Percentiles rank a stretch among this genome's conserved stretches.
Evolutionary conservation across 352 stramenopile genomes (phyloP).

Genomic region (Blastocystis hominis): DNA sequence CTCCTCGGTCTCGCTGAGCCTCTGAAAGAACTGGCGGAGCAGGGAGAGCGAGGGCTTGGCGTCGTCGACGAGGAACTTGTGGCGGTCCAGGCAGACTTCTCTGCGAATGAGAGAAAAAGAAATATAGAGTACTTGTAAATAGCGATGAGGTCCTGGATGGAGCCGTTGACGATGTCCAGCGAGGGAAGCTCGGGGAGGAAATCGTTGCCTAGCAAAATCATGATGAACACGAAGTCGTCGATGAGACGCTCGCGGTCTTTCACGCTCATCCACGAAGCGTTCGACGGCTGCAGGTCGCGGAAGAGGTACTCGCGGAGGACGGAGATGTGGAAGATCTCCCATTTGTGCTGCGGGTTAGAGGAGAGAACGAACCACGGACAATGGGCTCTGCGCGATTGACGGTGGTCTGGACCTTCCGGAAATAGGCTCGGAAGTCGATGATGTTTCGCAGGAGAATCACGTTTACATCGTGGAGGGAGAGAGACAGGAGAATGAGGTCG

Average conservation of each 20-base stretch:
- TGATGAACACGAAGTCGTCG: constrained; percentile 98
- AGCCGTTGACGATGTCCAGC: constrained; percentile 92
- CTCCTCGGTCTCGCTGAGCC: constrained; percentile 5
- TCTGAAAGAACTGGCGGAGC: background rate
- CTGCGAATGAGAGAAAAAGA: background rate
- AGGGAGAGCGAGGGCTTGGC: constrained; percentile 61
- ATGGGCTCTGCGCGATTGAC: background rate
- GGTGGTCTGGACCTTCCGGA: background rate
- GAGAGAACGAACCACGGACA: background rate
- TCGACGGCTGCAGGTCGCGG: constrained; percentile 78
- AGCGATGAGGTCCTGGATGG: constrained; percentile 83
- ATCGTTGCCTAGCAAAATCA: constrained; percentile 98
- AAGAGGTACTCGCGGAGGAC: constrained; percentile 92
- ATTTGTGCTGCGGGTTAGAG: constrained; percentile 58
- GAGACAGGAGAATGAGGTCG: constrained; percentile 92
- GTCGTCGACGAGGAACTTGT: constrained; percentile 75
- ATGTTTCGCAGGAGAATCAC: constrained; percentile 95
- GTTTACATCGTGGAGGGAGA: constrained; percentile 93
- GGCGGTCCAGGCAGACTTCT: constrained; percentile 70
- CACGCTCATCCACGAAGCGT: constrained; percentile 57
- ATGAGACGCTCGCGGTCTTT: constrained; percentile 83
- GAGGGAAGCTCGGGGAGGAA: constrained; percentile 96
- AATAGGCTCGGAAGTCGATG: constrained; percentile 76
- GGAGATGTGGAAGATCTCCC: constrained; percentile 62
- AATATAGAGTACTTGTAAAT: constrained; percentile 57